Evolutionary conservation across 805 yeast species (phyloP), one percentile per base, ranked within the genome.

Genomic region (Myxozyma mucilagina): DNA sequence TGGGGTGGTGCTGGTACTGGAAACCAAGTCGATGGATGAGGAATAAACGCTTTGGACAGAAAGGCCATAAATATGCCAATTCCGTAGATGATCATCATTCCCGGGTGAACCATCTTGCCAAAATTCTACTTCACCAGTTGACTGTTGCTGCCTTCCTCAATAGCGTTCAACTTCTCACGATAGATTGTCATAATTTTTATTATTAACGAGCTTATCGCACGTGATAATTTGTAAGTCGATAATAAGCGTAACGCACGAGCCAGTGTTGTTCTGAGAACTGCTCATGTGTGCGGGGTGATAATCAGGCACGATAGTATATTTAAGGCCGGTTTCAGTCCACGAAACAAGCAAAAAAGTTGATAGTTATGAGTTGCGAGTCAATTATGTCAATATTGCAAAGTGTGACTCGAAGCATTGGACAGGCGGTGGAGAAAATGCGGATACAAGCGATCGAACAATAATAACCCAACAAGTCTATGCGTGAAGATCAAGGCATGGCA

Each of bases 11-110:
- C 14, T 3, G 42, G 29, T 9, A 56, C 49, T 1, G 43, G 54
- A 31, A 38, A 43, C 59, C 59, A 56, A 4, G 39, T 50, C 7
- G 54, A n/a, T 11, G 41, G 41, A 4, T 50, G 59, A 14, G 59
- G 59, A 16, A 56, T 34, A 24, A 49, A 42, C 1, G 42, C 54
- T n/a, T 29, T 31, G 31, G 42, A 32, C 11, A 52, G 56, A 14
- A 20, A 31, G 41, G 49, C 56, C 47, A 52, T 2, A 41, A 52
- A 43, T 38, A 52, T 38, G 47, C 54, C 54, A 39, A 50, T 50
- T 8, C 36, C 54, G 36, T 50, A 50, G 36, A 50, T 29, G 45
- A 50, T 50, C 4, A 39, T 20, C 45, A 50, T 39, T 13, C 47
- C 56, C 14, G 49, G 49, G 29, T 34, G 14, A 9, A 42, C 34